Conservation (phyloP, 225 moss, liverwort and hornwort genomes). For the Thuidium tamariscinum region DNA sequence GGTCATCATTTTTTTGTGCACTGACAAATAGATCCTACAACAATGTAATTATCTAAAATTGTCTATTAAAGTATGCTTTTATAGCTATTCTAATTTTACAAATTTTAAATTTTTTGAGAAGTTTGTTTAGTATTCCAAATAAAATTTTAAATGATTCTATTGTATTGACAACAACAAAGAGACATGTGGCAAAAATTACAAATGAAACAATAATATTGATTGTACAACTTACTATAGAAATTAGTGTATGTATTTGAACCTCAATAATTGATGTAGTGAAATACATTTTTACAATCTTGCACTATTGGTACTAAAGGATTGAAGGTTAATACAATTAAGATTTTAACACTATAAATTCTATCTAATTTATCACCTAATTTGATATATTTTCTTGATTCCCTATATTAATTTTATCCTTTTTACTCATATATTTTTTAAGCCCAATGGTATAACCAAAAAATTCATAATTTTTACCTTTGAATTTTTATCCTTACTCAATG, state of each 20-base stretch:
- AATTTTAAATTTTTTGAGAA: no score
- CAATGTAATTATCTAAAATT: not conserved
- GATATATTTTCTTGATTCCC: not conserved
- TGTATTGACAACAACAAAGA: no score
- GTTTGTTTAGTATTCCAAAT: no score
- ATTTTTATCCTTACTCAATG: not conserved
- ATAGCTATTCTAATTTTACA: not conserved
- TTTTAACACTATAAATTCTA: no score
- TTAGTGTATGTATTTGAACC: accelerated
- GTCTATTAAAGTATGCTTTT: not conserved
- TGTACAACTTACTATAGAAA: accelerated
- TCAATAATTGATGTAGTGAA: not conserved
- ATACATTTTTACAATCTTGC: accelerated
- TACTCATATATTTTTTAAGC: not conserved
- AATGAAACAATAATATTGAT: not conserved
- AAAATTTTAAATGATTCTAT: no score
- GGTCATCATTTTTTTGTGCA: not conserved
- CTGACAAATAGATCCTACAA: not conserved
- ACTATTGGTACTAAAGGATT: not conserved
- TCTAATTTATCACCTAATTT: no score
- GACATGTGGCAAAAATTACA: not conserved
- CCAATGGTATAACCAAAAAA: not conserved
- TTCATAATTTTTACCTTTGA: not conserved
- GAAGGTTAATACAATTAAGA: no score
- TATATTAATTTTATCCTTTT: not conserved